Evolutionary conservation across 1,284 basidiomycete species (phyloP).

Genomic region (Rhodotorula glutinis): DNA sequence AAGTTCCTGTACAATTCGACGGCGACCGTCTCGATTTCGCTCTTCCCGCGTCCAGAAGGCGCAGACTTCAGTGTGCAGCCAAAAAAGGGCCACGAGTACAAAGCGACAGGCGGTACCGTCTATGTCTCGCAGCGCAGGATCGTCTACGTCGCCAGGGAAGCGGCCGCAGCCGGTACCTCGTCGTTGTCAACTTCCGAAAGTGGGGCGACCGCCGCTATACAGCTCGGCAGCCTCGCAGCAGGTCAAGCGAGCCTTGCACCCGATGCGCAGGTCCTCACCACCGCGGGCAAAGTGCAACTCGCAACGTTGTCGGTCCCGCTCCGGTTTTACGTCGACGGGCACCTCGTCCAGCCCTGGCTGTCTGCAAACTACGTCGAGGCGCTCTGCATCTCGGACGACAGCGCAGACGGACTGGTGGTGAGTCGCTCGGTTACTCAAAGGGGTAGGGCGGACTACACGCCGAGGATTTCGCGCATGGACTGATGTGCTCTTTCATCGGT

Average conservation of each 20-base stretch:
- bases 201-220: neutral
- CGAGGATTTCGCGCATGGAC: neutral
- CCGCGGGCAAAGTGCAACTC: neutral
- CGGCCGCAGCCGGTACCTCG: neutral
- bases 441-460: neutral
- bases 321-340: conserved; percentile 18
- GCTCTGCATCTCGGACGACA: conserved; percentile 9
- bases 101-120: conserved; percentile 14
- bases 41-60: conserved; percentile 16
- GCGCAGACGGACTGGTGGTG: conserved; percentile 23
- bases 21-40: conserved; percentile 3
- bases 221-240: neutral
- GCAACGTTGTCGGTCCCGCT: conserved; percentile 29
- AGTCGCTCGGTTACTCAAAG: neutral
- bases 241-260: conserved; percentile 7
- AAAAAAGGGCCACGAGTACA: neutral
- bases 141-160: conserved; percentile 23
- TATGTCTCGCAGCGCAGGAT: conserved; percentile 30
- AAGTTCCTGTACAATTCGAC: conserved; percentile 24
- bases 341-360: conserved; percentile 39
- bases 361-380: conserved; percentile 36
- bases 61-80: neutral
- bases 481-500: too few relatives aligned
- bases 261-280: neutral
- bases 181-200: too few relatives aligned